Evolutionary conservation across 2,329 filamentous ascomycete genomes (phyloP).

Genomic region (Aplosporella prunicola): DNA sequence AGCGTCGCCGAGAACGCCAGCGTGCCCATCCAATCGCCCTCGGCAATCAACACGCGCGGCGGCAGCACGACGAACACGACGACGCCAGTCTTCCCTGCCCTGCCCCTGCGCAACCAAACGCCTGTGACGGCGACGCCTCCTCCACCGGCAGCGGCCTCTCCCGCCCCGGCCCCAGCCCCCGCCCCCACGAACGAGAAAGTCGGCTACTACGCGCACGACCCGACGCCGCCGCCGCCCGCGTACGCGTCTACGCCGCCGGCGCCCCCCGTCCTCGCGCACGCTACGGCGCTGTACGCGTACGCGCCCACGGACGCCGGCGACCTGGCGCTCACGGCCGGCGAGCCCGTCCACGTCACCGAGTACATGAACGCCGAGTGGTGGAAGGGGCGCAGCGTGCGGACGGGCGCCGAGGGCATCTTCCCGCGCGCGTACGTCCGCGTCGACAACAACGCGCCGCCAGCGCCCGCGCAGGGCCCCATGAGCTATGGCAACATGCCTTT

Average conservation of each 20-base stretch:
- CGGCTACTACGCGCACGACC: constrained; percentile 29
- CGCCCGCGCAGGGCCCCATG: constrained; percentile 44
- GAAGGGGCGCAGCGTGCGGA: constrained; percentile 78
- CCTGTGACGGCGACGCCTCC: constrained; percentile 17
- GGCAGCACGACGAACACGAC: constrained; percentile 21
- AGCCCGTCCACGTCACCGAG: constrained; percentile 70
- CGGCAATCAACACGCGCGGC: no score
- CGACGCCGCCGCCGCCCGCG: constrained; percentile 31
- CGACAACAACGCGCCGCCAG: constrained; percentile 44
- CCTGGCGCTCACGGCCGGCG: constrained; percentile 69
- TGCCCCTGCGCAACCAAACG: constrained; percentile 19
- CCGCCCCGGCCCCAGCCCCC: constrained; percentile 19
- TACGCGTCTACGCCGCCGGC: constrained; percentile 41
- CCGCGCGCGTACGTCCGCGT: constrained; percentile 78
- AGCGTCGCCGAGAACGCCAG: constrained; percentile 25
- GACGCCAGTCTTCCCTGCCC: constrained; percentile 24
- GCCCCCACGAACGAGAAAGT: constrained; percentile 27
- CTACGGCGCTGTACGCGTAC: constrained; percentile 78
- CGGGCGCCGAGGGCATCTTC: constrained; percentile 83
- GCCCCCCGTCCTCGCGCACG: constrained; percentile 55
- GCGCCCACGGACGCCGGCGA: constrained; percentile 71
- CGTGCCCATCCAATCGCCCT: constrained; percentile 12
- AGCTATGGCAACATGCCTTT: constrained; percentile 67
- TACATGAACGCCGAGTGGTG: constrained; percentile 98
- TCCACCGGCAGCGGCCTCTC: constrained; percentile 24